These are phyloP conservation scores for Beauveria brongniartii DNA, from an alignment of 2,329 filamentous ascomycete genomes.

Conservation along the genomic window DNA sequence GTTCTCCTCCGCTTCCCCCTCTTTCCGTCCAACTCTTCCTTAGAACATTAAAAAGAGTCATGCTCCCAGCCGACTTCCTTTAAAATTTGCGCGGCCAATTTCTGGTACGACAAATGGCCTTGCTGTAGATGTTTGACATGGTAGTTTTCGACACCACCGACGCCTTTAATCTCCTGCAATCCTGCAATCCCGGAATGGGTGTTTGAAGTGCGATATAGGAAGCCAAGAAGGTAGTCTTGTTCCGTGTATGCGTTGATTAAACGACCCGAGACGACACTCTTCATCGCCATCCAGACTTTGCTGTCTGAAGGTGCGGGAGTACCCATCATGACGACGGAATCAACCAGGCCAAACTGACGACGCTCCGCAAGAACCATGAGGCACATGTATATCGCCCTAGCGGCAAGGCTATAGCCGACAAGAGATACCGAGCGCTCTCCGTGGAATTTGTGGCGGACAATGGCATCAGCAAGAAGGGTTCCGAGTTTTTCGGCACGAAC, in stretches of 20 bases:
- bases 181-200: constrained; percentile 80
- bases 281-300: constrained; percentile 67
- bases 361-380: constrained; percentile 72
- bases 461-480: constrained; percentile 66
- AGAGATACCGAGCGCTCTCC: constrained; percentile 75
- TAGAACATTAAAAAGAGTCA: constrained; percentile 31
- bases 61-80: constrained; percentile 62
- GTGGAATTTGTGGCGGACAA: constrained; percentile 68
- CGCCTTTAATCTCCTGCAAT: constrained; percentile 62
- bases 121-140: constrained; percentile 57
- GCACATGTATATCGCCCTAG: constrained; percentile 76
- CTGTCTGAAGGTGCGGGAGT: constrained; percentile 66
- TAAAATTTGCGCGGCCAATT: constrained; percentile 58
- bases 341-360: constrained; percentile 75
- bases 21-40: neutral
- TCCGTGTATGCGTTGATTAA: constrained; percentile 87
- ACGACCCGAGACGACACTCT: constrained; percentile 70
- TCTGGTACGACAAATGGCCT: constrained; percentile 64
- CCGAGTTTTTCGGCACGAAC: constrained; percentile 66
- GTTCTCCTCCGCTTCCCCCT: neutral
- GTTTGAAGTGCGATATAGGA: constrained; percentile 76
- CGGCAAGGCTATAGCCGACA: constrained; percentile 75
- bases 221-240: constrained; percentile 80
- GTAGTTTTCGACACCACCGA: constrained; percentile 59
- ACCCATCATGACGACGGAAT: constrained; percentile 79